Percentiles rank a stretch among this genome's conserved stretches.
Evolutionary conservation across 345 rosid genomes (phyloP).

Genomic region (Garcia nutans): DNA sequence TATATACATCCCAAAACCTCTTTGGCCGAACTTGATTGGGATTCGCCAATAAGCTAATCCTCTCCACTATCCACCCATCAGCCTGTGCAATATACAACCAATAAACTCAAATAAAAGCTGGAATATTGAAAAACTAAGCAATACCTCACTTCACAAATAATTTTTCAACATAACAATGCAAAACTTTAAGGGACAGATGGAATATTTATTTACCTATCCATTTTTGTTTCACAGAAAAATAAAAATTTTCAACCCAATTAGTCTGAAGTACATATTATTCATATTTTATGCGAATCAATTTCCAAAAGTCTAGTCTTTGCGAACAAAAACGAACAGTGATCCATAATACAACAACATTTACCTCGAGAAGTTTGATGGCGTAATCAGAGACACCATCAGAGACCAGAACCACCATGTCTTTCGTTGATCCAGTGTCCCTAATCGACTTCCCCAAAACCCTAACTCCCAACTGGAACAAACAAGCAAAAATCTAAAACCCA

Average conservation of each 20-base stretch:
- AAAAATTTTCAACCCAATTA: neutral
- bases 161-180: neutral
- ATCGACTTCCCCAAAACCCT: constrained; percentile 93
- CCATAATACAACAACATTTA: no score
- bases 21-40: constrained; percentile 86
- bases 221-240: neutral
- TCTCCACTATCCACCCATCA: constrained; percentile 94
- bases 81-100: constrained; percentile 54
- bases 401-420: no score
- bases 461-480: constrained; percentile 88
- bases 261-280: no score
- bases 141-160: neutral
- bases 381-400: no score
- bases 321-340: no score
- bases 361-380: no score
- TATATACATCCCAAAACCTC: constrained; percentile 97
- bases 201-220: neutral
- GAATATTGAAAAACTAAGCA: neutral
- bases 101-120: no score
- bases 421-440: constrained; percentile 68
- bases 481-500: no score
- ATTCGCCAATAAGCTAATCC: constrained; percentile 76
- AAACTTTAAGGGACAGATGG: neutral
- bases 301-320: no score
- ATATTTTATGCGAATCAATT: no score